Conservation (phyloP, 2,329 filamentous ascomycete species). For the Claviceps purpurea region DNA sequence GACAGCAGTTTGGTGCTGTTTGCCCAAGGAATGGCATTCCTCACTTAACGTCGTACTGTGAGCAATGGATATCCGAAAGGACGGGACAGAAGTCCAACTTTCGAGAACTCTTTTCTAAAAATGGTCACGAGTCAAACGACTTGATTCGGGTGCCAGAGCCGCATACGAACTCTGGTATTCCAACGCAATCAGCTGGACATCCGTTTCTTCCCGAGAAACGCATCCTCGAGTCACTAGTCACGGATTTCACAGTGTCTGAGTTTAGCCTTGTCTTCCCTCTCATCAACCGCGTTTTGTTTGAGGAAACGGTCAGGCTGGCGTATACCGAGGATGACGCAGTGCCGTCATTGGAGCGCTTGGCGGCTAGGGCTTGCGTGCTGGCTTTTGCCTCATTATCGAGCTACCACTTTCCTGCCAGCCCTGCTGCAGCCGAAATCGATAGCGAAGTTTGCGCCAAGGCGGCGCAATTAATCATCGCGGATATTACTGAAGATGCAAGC, state of each 20-base stretch:
- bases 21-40: constrained; percentile 35
- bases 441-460: constrained; percentile 26
- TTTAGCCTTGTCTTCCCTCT: constrained; percentile 34
- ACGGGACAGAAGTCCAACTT: constrained; percentile 22
- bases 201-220: constrained; percentile 21
- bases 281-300: constrained; percentile 32
- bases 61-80: constrained; percentile 32
- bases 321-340: constrained; percentile 20
- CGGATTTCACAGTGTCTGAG: constrained; percentile 15
- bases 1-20: constrained; percentile 31
- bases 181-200: too few relatives aligned
- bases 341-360: constrained; percentile 15
- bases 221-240: constrained; percentile 15
- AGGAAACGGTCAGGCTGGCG: constrained; percentile 28
- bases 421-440: constrained; percentile 18
- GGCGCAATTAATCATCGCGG: constrained; percentile 27
- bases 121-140: not conserved
- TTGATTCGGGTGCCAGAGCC: not conserved
- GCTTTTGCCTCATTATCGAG: constrained; percentile 29
- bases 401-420: constrained; percentile 9
- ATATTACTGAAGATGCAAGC: constrained; percentile 28
- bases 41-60: constrained; percentile 32
- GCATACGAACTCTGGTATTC: not conserved
- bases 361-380: constrained; percentile 32
- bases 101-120: constrained; percentile 3